These are phyloP conservation scores for Ogataea ramenticola DNA, from an alignment of 805 yeast species.

Conservation along the genomic window DNA sequence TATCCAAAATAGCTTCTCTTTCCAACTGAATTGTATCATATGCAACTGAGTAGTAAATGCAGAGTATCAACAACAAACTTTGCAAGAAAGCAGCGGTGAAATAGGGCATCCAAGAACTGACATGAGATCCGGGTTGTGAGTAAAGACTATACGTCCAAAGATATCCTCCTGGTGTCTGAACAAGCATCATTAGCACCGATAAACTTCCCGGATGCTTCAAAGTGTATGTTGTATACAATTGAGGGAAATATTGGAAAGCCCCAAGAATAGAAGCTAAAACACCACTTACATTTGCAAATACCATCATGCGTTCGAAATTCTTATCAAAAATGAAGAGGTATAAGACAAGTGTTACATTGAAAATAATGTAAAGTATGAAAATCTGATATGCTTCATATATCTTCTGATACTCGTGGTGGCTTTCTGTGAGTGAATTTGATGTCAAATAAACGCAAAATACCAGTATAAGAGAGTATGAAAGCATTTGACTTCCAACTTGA, in stretches of 20 bases:
- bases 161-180: constrained; percentile 88
- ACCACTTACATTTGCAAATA: constrained; percentile 57
- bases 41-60: constrained; percentile 40
- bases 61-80: constrained; percentile 51
- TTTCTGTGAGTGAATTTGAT: constrained; percentile 36
- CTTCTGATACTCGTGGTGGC: constrained; percentile 34
- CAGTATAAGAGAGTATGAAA: constrained; percentile 51
- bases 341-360: constrained; percentile 28
- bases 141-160: constrained; percentile 70
- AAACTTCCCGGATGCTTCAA: constrained; percentile 76
- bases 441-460: constrained; percentile 47
- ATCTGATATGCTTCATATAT: constrained; percentile 34
- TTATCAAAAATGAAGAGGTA: constrained; percentile 20
- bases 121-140: constrained; percentile 64
- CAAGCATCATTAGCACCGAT: constrained; percentile 71
- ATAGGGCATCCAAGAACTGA: constrained; percentile 86
- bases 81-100: constrained; percentile 66
- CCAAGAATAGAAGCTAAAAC: constrained; percentile 57
- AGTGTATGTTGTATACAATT: constrained; percentile 58
- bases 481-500: constrained; percentile 59
- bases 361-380: constrained; percentile 30
- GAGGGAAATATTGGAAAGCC: constrained; percentile 72
- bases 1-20: constrained; percentile 11
- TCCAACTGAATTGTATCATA: constrained; percentile 16
- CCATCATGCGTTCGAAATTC: constrained; percentile 12